These are phyloP conservation scores for Parachaetomium inaequale DNA, from an alignment of 495 filamentous ascomycete species.

Conservation along the genomic window DNA sequence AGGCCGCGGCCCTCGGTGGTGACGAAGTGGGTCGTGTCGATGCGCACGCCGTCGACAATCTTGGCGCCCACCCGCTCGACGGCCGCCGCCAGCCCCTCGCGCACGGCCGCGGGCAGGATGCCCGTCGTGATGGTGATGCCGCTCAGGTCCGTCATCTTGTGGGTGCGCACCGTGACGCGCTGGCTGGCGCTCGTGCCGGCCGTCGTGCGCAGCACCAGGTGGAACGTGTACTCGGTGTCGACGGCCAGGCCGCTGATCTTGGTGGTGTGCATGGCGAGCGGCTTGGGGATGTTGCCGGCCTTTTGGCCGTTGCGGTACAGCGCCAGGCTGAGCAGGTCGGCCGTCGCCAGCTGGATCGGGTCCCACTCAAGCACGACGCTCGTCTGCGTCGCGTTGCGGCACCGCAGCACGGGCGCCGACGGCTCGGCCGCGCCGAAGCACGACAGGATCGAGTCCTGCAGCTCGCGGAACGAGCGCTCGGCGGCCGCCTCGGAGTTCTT, in stretches of 20 bases:
- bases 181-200: constrained; percentile 85
- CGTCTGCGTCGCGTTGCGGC: constrained; percentile 94
- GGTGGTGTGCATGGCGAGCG: constrained; percentile 78
- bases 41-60: constrained; percentile 83
- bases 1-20: constrained; percentile 91
- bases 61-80: constrained; percentile 90
- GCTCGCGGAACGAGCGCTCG: constrained; percentile 67
- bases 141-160: constrained; percentile 97
- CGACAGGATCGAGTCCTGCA: constrained; percentile 82
- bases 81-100: constrained; percentile 68
- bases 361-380: constrained; percentile 98
- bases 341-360: constrained; percentile 86
- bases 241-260: constrained; percentile 97
- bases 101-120: constrained; percentile 68
- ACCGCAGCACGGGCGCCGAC: constrained; percentile 74
- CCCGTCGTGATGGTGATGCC: constrained; percentile 95
- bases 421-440: constrained; percentile 82
- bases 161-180: constrained; percentile 80
- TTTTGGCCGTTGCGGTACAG: constrained; percentile 95
- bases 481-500: constrained; percentile 67
- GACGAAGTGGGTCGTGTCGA: constrained; percentile 98
- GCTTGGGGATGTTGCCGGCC: constrained; percentile 87
- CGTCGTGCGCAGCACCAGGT: constrained; percentile 82
- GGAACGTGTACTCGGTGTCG: constrained; percentile 93
- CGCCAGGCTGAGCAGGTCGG: constrained; percentile 79